Evolutionary conservation across 768 basidiomycete genomes (phyloP), one percentile per base, ranked within the genome.

Genomic region (Tricholoma sp.): DNA sequence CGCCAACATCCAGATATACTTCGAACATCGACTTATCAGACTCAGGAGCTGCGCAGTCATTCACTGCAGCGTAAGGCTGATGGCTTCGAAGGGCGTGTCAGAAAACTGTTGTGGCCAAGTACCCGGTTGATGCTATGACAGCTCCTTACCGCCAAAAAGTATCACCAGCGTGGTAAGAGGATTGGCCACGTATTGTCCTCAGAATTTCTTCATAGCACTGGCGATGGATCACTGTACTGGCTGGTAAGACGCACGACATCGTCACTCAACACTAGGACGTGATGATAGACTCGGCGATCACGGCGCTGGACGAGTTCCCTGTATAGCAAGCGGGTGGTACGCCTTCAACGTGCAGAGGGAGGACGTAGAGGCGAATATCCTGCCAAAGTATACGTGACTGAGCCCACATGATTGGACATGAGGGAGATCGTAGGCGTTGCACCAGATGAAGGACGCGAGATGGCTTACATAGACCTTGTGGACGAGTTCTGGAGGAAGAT

Each of bases 41-140:
- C 55, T 9, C 65, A 70, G 50, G 61, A 65, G 53, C 33, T 36
- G 1, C 59, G 59, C 6, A 53, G 47, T 10, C 61, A 65, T 50
- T 54, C 57, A 17, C 49, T 58, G 17, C 53, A 61, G 33, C 66
- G 66, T 33, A 34, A 37, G 2, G 53, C 65, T 13, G 37, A 52
- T n/a, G 48, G 52, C 1, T 51, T 67, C 31, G 52, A 61, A 20
- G 15, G 36, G 1, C 12, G 54, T 37, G 59, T 62, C 8, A 18
- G 49, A 13, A 55, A 52, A 31, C 64, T 70, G 59, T 50, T 55
- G 5, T 48, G 37, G 12, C 59, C 59, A 8, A 44, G 50, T 1
- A 50, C 41, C 63, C 64, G 2, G 41, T 53, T 6, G 57, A 52
- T 7, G 24, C 52, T 17, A 24, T 12, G 17, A 28, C 39, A 20